Evolutionary conservation across 768 basidiomycete genomes (phyloP).

Genomic region (Boletellus ananiceps): DNA sequence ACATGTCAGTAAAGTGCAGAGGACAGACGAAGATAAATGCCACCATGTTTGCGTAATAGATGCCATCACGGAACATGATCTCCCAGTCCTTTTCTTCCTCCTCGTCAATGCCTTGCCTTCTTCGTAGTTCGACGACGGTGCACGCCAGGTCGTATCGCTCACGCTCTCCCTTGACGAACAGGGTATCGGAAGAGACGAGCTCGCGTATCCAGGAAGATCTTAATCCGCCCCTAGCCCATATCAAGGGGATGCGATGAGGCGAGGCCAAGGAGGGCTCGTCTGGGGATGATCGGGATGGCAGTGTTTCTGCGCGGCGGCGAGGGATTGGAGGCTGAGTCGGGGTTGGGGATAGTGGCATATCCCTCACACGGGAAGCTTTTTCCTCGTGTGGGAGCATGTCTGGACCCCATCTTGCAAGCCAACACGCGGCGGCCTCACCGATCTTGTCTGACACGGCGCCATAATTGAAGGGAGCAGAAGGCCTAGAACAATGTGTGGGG

Average conservation of each 20-base stretch:
- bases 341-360: constrained; percentile 15
- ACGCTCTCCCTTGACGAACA: constrained; percentile 75
- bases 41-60: constrained; percentile 88
- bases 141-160: constrained; percentile 78
- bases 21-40: constrained; percentile 7
- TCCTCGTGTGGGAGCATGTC: constrained; percentile 74
- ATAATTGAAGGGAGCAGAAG: constrained; percentile 57
- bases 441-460: constrained; percentile 90
- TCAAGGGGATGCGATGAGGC: constrained; percentile 37
- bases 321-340: constrained; percentile 12
- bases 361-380: constrained; percentile 18
- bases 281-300: constrained; percentile 20
- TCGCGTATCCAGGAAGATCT: constrained; percentile 70
- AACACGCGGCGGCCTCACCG: constrained; percentile 83
- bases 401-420: constrained; percentile 80
- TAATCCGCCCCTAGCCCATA: constrained; percentile 77
- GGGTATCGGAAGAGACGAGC: constrained; percentile 68
- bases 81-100: constrained; percentile 70
- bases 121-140: constrained; percentile 68
- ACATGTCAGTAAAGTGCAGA: background rate
- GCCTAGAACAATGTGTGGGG: constrained; percentile 12
- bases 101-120: constrained; percentile 47
- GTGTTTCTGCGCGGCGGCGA: constrained; percentile 30
- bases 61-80: constrained; percentile 66
- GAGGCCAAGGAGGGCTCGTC: constrained; percentile 12